Evolutionary conservation across 352 stramenopile genomes (phyloP), one percentile per base, ranked within the genome.

Genomic region (Phytophthora melonis): DNA sequence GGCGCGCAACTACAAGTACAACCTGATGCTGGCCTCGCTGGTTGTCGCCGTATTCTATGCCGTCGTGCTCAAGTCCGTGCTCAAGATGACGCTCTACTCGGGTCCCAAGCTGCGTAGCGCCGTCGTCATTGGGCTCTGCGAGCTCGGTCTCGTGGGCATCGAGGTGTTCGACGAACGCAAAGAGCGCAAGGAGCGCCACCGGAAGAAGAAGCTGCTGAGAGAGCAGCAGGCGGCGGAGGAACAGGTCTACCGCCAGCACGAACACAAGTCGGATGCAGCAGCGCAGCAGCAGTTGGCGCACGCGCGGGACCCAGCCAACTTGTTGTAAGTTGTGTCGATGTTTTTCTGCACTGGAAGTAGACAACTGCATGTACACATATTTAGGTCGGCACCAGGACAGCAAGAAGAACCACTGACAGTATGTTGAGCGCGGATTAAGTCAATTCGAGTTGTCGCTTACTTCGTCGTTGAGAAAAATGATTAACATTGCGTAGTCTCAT

Each of bases 1-100:
- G 67, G 79, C 85, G 41, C 85, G 83, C 57, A 92, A 94, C 74
- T 94, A 92, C 80, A 90, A 90, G 66, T 94, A 94, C 82, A 94
- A 94, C 65, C 72, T 94, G 56, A 85, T 94, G 73, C 77, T 92
- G 62, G 75, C 79, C 30, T 90, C 84, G 9, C 73, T 94, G 34
- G 66, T 86, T 18, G 69, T 83, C 14, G 82, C 85, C 10, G 47
- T 84, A 13, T 68, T 87, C 61, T 94, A 94, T 68, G 81, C 65
- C n/a, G 14, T 78, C 13, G 67, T 93, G 25, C 77, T 94, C 50
- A 82, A 82, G 49, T 58, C 78, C 1, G 74, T 84, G 60, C 82
- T 94, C 53, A 83, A 86, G 58, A 90, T 94, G 80, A 78, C 80
- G 39, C 58, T 91, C 3, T 84, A 88, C 57, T 76, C 82, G 11